Evolutionary conservation across 1,284 basidiomycete genomes (phyloP), one percentile per base, ranked within the genome.

Genomic region (Megacollybia platyphylla): DNA sequence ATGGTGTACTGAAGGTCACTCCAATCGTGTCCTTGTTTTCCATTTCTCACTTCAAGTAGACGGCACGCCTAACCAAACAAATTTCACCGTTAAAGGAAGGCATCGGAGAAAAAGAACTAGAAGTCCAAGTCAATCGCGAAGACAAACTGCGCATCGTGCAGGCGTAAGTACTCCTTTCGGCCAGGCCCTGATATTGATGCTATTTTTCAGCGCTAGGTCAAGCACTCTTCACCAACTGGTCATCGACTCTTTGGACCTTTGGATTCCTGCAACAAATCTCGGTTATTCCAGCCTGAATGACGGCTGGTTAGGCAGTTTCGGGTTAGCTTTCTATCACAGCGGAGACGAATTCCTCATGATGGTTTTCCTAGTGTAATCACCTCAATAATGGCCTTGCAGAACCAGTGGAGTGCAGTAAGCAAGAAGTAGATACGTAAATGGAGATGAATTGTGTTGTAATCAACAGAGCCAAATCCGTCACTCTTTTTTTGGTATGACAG

Each of bases 231-330:
- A 76, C 53, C 90, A 94, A 61, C 77, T 94, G 55, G 63, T 80
- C 40, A 79, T 89, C 51, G 90, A 94, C 59, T 57, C 76, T 15
- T 66, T 91, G 46, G 90, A 94, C 57, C 62, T 92, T 50, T 89
- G 87, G 79, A 79, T 93, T 56, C 96, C 94, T 8, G 87, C 91
- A 8, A 83, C 85, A 36, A 84, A 76, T 48, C 71, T 92, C 37
- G 89, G 84, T 38, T 67, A 88, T 47, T 72, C 85, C 50, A 74
- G 77, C 52, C 57, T 96, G 51, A 92, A 87, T 58, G 94, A 98
- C 48, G 94, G 94, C 36, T 57, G 79, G 13, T 63, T 93, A 29
- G 92, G 92, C 46, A 65, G 85, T 45, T 73, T 87, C 52, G 92
- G 91, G 86, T 92, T 54, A 38, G 10, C 3, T 15, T 38, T 11